Percentiles rank a stretch among this genome's conserved stretches.
Evolutionary conservation across 1,284 basidiomycete species (phyloP).

Genomic region (Melampsora americana): DNA sequence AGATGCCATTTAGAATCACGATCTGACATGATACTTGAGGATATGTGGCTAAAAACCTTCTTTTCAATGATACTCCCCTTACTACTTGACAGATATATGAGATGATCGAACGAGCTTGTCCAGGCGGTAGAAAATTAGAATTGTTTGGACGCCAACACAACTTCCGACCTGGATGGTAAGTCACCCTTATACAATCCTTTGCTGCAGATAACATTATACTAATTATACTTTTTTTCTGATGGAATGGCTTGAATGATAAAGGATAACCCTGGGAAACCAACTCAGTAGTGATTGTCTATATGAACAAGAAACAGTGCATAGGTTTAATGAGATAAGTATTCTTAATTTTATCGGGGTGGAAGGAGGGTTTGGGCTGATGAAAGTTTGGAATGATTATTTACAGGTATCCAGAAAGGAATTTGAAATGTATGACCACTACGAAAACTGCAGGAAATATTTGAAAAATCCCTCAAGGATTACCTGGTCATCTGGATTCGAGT

Average conservation of each 20-base stretch:
- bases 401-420: constrained; percentile 43
- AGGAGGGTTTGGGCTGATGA: not conserved
- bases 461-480: too few species aligned
- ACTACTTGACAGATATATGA: constrained; percentile 62
- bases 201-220: constrained; percentile 47
- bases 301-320: constrained; percentile 70
- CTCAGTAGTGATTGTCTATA: constrained; percentile 79
- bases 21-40: not conserved
- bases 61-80: not conserved
- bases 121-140: constrained; percentile 72
- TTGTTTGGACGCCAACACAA: constrained; percentile 98
- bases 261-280: constrained; percentile 87
- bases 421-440: constrained; percentile 10
- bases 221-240: not conserved
- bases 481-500: too few species aligned
- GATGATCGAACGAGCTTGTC: constrained; percentile 83
- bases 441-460: not conserved
- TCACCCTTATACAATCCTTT: constrained; percentile 56
- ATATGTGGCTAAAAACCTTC: not conserved
- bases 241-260: constrained; percentile 48
- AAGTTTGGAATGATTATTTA: constrained; percentile 4
- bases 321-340: constrained; percentile 60
- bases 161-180: constrained; percentile 52
- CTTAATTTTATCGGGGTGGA: constrained; percentile 1
- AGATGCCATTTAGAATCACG: too few species aligned